phyloP scores from a whole-genome alignment of 306 rosid genomes.

The Sicyos edulis region DNA sequence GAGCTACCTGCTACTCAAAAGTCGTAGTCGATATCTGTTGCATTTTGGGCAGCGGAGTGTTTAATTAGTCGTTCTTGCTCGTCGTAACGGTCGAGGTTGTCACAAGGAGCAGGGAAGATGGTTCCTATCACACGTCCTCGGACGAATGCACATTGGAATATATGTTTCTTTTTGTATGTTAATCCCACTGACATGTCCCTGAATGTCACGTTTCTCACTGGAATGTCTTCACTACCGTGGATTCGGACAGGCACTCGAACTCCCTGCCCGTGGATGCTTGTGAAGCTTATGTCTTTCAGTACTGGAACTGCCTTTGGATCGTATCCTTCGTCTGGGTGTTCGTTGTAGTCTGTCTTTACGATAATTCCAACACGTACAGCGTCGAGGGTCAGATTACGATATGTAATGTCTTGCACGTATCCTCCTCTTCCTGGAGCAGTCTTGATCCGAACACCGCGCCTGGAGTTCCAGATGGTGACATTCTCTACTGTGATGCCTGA shows the following conservation, averaged over 20 bases:
- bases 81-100: conserved; percentile 78
- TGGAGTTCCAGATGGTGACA: conserved; percentile 70
- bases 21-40: conserved; percentile 87
- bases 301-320: conserved; percentile 71
- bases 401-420: conserved; percentile 62
- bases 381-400: conserved; percentile 71
- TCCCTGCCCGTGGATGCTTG: conserved; percentile 76
- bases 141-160: conserved; percentile 90
- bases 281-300: conserved; percentile 71
- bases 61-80: conserved; percentile 73
- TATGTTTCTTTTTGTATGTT: conserved; percentile 94
- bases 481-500: conserved; percentile 78
- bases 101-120: conserved; percentile 90
- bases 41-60: conserved; percentile 64
- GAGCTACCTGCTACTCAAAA: conserved; percentile 41
- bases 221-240: conserved; percentile 88
- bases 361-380: conserved; percentile 89
- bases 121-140: conserved; percentile 87
- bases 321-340: conserved; percentile 86
- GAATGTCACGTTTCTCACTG: conserved; percentile 71
- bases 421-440: conserved; percentile 97
- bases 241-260: conserved; percentile 97
- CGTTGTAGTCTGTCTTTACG: conserved; percentile 94
- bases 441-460: conserved; percentile 93
- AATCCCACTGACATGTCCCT: conserved; percentile 84